Conservation (phyloP, 2,329 filamentous ascomycete genomes). For the Aureobasidium namibiae region DNA sequence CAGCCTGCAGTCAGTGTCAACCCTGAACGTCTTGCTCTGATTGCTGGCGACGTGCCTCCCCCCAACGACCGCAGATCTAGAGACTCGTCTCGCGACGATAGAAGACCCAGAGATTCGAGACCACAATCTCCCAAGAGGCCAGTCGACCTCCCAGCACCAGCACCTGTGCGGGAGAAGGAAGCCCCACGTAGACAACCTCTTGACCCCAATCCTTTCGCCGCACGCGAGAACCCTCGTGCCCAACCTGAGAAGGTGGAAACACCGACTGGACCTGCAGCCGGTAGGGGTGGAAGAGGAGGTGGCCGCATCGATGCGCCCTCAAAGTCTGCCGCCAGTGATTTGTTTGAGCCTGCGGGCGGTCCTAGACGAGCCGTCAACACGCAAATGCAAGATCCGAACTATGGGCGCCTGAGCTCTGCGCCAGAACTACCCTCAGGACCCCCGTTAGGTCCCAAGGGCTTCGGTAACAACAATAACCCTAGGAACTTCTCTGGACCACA, state of each 20-base stretch:
- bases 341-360: slow-evolving; percentile 22
- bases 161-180: slow-evolving; percentile 30
- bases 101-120: slow-evolving; percentile 16
- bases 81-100: slow-evolving; percentile 20
- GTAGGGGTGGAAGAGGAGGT: slow-evolving; percentile 33
- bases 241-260: slow-evolving; percentile 23
- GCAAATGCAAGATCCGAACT: slow-evolving; percentile 37
- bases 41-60: slow-evolving; percentile 25
- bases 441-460: slow-evolving; percentile 47
- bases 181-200: slow-evolving; percentile 17
- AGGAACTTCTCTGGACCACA: slow-evolving; percentile 32
- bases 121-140: slow-evolving; percentile 18
- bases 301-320: background rate
- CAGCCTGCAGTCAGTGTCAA: slow-evolving; percentile 26
- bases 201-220: slow-evolving; percentile 16
- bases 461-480: slow-evolving; percentile 30
- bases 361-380: slow-evolving; percentile 28
- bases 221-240: slow-evolving; percentile 23
- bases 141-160: slow-evolving; percentile 30
- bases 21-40: slow-evolving; percentile 35
- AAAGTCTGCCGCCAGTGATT: slow-evolving; percentile 31
- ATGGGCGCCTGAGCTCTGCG: slow-evolving; percentile 41
- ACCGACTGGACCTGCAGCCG: slow-evolving; percentile 42
- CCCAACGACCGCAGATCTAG: slow-evolving; percentile 15
- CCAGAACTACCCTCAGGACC: slow-evolving; percentile 46